Base-by-base conservation (phyloP, 2,329 filamentous ascomycete species). In the Pyrenophora teres region DNA sequence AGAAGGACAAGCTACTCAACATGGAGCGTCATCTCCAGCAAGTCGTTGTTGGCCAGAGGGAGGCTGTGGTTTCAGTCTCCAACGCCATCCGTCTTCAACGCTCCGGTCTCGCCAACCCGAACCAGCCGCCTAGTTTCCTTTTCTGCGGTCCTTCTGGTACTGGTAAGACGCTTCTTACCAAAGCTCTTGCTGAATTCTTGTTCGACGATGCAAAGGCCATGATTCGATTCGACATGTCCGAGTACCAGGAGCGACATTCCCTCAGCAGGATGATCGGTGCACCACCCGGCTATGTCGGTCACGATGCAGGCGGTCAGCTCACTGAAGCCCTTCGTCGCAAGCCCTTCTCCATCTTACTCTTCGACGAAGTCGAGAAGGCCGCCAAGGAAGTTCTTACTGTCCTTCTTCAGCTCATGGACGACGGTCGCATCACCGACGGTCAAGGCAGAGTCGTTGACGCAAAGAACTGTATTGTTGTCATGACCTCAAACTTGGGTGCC, bases 211-310 rank as follows among this genome's bases (percentile, higher is more conserved):
- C 93, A 21, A 97, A 97, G 79, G 81, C 93, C 30, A 97, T 99
- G 94, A 96, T 99, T 66, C 89, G 94, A 33, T 96, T 99, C 78
- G 94, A 99, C 73, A 99, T 99, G 94, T 97, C 93, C 4, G 94
- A 99, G 76, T 99, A 99, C 75, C 95, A 99, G 76, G 94, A 99
- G 76, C 88, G 93, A 4, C 94, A 99, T 74, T 89, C 93, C 0
- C 84, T 99, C 12, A 96, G 91, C 72, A 87, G 94, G 54, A 97
- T 99, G 91, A 99, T 99, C 64, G 94, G 94, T 72, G 92, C 94
- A 16, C 94, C 94, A 16, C 94, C 94, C 4, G 94, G 94, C 59
- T 99, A 99, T 63, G 92, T 99, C 53, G 94, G 94, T 13, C 93
- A 99, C 72, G 94, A 99, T 69, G 86, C 94, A 27, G 94, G 94